These are phyloP conservation scores for Penicillium tannophilum DNA, from an alignment of 495 filamentous ascomycete genomes.

Conservation along the genomic window DNA sequence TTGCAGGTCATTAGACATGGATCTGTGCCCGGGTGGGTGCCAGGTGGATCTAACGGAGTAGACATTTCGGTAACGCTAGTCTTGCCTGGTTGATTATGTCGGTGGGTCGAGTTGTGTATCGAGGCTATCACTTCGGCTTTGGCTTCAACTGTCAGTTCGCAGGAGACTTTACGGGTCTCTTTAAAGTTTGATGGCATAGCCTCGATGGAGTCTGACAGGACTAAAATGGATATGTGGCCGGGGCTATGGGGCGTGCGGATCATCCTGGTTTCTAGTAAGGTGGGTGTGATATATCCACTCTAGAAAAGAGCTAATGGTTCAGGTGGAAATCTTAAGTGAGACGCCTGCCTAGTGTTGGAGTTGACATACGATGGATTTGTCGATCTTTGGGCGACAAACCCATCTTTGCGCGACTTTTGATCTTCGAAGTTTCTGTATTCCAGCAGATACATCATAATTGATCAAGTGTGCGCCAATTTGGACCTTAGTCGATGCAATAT, in stretches of 20 bases:
- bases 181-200: conserved; percentile 15
- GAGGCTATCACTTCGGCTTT: conserved; percentile 8
- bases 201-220: background rate
- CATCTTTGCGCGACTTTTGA: too few relatives aligned
- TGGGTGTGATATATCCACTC: background rate
- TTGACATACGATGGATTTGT: background rate
- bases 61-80: background rate
- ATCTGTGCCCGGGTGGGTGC: background rate
- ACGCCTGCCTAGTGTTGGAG: background rate
- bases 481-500: background rate
- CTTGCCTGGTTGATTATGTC: background rate
- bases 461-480: background rate
- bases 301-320: background rate
- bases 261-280: background rate
- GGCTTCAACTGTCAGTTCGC: conserved; percentile 16
- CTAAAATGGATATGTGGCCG: background rate
- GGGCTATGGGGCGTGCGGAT: background rate
- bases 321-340: background rate
- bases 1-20: background rate
- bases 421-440: background rate
- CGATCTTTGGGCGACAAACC: background rate
- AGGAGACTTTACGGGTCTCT: conserved; percentile 7
- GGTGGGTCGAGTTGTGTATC: background rate
- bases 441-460: too few relatives aligned
- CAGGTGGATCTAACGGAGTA: background rate